Evolutionary conservation across 2,329 filamentous ascomycete genomes (phyloP).

Genomic region (Chaetomium sp.): DNA sequence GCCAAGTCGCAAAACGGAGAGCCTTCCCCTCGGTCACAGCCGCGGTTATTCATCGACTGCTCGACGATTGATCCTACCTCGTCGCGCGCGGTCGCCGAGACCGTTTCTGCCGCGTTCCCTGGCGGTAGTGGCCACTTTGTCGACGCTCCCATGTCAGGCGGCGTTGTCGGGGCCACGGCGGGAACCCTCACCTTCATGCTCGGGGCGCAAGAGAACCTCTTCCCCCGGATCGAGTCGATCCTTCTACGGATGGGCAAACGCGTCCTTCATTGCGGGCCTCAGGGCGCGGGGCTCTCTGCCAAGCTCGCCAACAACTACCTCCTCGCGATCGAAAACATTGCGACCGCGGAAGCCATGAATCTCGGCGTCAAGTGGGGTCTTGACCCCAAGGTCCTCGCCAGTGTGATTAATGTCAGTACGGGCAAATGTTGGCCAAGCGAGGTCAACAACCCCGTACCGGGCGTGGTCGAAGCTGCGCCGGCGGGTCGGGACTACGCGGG

Average conservation of each 20-base stretch:
- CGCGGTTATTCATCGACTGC: conserved; percentile 86
- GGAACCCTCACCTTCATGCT: conserved; percentile 96
- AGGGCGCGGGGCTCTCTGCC: conserved; percentile 79
- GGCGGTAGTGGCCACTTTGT: conserved; percentile 71
- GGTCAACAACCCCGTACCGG: conserved; percentile 88
- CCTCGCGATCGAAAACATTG: conserved; percentile 84
- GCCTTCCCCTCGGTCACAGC: conserved; percentile 41
- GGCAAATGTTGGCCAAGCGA: conserved; percentile 96
- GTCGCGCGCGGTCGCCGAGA: conserved; percentile 68
- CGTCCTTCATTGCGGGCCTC: conserved; percentile 76
- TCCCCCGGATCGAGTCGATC: conserved; percentile 60
- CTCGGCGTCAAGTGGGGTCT: conserved; percentile 56
- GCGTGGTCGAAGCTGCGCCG: conserved; percentile 70
- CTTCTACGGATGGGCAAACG: conserved; percentile 79
- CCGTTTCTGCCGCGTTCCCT: conserved; percentile 47
- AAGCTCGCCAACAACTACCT: conserved; percentile 98
- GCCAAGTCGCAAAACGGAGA: conserved; percentile 42
- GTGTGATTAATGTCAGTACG: conserved; percentile 87
- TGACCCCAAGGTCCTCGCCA: conserved; percentile 60
- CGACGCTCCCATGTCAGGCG: conserved; percentile 95
- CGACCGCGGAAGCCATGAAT: conserved; percentile 60
- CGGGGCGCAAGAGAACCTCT: conserved; percentile 56
- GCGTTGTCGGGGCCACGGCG: conserved; percentile 82
- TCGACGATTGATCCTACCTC: conserved; percentile 92
- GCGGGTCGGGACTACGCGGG: conserved; percentile 69